Percentiles rank a stretch among this genome's conserved stretches.
Evolutionary conservation across 345 rosid genomes (phyloP).

Genomic region (Eucalyptus regnans): DNA sequence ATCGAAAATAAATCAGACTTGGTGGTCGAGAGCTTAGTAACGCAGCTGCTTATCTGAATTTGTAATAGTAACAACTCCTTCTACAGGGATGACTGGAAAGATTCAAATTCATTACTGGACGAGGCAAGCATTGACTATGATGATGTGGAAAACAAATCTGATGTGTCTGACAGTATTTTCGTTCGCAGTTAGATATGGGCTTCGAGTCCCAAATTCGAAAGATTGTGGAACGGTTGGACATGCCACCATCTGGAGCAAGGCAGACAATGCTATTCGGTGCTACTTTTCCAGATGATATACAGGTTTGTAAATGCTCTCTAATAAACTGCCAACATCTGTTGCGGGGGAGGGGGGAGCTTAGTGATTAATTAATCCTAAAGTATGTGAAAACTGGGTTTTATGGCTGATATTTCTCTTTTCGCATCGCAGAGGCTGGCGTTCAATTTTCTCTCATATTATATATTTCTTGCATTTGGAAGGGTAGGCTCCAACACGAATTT

Average conservation of each 20-base stretch:
- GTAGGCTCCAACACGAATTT: conserved; percentile 36
- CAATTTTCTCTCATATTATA: conserved; percentile 35
- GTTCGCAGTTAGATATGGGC: conserved; percentile 44
- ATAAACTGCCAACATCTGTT: not conserved
- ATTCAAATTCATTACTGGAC: conserved; percentile 18
- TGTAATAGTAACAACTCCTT: conserved; percentile 6
- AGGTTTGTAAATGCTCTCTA: conserved; percentile 5
- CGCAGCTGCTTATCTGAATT: not conserved
- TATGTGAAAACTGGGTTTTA: no score
- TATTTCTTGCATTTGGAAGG: conserved; percentile 36
- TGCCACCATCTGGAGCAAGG: conserved; percentile 35
- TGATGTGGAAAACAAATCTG: conserved; percentile 41
- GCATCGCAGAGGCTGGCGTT: conserved; percentile 37
- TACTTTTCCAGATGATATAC: conserved; percentile 37
- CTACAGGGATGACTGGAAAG: conserved; percentile 35
- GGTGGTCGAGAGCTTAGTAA: not conserved
- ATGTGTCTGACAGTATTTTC: conserved; percentile 33
- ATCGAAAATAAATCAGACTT: not conserved
- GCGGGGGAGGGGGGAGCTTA: no score
- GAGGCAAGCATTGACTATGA: conserved; percentile 16
- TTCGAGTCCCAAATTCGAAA: conserved; percentile 46
- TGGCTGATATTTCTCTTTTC: not conserved
- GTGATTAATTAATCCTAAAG: not conserved
- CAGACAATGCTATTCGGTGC: conserved; percentile 45
- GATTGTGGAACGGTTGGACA: conserved; percentile 31